These are phyloP conservation scores for Mortierella sp. DNA, from an alignment of 371 early-diverging fungal genomes.

Conservation along the genomic window DNA sequence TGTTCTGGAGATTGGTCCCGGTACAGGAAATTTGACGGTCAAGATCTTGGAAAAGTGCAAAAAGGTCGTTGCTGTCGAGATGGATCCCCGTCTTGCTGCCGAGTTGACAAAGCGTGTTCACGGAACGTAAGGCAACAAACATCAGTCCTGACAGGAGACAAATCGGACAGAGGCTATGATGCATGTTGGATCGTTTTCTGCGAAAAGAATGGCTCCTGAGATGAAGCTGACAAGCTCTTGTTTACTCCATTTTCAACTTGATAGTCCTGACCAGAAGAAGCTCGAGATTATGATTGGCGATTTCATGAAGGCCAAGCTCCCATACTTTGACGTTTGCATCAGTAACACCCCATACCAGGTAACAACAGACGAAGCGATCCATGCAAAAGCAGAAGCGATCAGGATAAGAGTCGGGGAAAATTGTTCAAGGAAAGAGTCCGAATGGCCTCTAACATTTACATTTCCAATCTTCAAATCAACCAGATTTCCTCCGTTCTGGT, in stretches of 20 bases:
- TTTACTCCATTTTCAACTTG: background rate
- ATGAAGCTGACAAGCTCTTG: background rate
- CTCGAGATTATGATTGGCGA: constrained; percentile 98
- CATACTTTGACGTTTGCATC: constrained; percentile 99
- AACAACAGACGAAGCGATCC: background rate
- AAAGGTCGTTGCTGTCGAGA: constrained; percentile 96
- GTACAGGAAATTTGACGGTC: constrained; percentile 99
- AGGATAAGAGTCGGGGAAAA: background rate
- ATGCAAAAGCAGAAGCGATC: background rate
- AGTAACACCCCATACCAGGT: constrained; percentile 99
- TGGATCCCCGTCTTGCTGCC: constrained; percentile 97
- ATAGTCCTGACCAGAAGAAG: constrained; percentile 84
- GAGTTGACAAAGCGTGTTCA: constrained; percentile 98
- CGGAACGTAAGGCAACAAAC: constrained; percentile 77
- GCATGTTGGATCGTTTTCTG: background rate
- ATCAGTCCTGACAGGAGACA: too few species aligned
- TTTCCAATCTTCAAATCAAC: background rate
- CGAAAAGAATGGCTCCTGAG: background rate
- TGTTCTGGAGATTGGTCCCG: constrained; percentile 99
- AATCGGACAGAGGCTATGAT: background rate
- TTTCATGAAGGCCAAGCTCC: constrained; percentile 96
- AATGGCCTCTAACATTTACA: background rate
- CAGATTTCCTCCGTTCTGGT: constrained; percentile 95
- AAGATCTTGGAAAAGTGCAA: constrained; percentile 96
- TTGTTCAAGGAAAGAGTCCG: background rate